Conservation (phyloP, 305 asterid genomes). For the Fraxinus paxiana region DNA sequence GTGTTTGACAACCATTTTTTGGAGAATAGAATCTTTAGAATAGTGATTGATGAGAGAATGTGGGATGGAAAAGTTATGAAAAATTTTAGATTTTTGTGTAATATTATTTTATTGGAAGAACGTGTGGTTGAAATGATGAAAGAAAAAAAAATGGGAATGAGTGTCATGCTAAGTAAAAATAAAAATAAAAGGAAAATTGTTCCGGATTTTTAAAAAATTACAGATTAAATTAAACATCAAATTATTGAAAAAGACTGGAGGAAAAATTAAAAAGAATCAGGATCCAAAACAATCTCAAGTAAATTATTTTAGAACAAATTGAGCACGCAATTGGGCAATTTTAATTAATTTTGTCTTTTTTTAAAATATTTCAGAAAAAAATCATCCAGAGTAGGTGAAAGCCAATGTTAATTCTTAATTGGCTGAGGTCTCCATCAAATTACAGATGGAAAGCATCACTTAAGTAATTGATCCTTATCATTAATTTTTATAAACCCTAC, state of each 20-base stretch:
- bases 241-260: not conserved
- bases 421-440: not conserved
- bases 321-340: not conserved
- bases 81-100: too few relatives aligned
- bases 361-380: not conserved
- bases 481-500: not conserved
- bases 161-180: too few relatives aligned
- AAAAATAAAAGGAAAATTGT: not conserved
- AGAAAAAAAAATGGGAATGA: too few relatives aligned
- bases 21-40: too few relatives aligned
- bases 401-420: not conserved
- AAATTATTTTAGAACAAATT: not conserved
- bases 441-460: not conserved
- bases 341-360: not conserved
- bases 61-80: too few relatives aligned
- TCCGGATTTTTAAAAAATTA: too few relatives aligned
- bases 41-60: too few relatives aligned
- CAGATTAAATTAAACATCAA: not conserved
- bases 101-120: too few relatives aligned
- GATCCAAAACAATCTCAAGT: not conserved
- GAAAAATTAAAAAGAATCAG: not conserved
- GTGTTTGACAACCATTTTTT: too few relatives aligned
- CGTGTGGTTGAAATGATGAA: too few relatives aligned
- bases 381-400: not conserved
- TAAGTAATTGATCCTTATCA: not conserved